Percentiles rank a stretch among this genome's conserved stretches.
These are phyloP conservation scores for Knoxia roxburghii DNA, from an alignment of 257 asterid species.

Conservation along the genomic window DNA sequence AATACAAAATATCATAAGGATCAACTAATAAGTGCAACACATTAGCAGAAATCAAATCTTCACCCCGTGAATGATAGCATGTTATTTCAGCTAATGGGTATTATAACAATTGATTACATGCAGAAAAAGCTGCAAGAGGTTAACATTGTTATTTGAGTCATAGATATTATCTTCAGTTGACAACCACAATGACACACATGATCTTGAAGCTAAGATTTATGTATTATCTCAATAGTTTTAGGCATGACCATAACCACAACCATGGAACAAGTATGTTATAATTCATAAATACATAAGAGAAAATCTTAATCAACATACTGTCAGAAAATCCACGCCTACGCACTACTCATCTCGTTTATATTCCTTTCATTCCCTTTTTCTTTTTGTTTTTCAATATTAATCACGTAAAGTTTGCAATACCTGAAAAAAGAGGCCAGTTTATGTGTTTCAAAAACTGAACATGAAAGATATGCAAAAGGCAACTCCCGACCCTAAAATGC, in stretches of 20 bases:
- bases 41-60: background rate
- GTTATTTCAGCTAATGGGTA: background rate
- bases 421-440: background rate
- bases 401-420: too few relatives aligned
- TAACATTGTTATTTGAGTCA: background rate
- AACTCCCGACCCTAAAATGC: background rate
- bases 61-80: background rate
- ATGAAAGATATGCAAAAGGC: background rate
- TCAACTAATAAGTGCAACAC: background rate
- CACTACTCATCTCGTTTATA: background rate
- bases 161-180: background rate
- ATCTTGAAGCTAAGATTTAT: background rate
- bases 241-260: background rate
- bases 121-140: background rate
- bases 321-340: background rate
- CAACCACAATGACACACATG: background rate
- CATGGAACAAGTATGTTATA: background rate
- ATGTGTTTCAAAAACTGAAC: background rate
- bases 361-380: too few relatives aligned
- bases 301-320: background rate
- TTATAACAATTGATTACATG: background rate
- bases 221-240: background rate
- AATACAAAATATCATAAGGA: background rate
- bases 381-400: too few relatives aligned
- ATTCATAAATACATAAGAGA: background rate